Base-by-base conservation (phyloP, 73 alveolate genomes). In the Paramecium primaurelia region DNA sequence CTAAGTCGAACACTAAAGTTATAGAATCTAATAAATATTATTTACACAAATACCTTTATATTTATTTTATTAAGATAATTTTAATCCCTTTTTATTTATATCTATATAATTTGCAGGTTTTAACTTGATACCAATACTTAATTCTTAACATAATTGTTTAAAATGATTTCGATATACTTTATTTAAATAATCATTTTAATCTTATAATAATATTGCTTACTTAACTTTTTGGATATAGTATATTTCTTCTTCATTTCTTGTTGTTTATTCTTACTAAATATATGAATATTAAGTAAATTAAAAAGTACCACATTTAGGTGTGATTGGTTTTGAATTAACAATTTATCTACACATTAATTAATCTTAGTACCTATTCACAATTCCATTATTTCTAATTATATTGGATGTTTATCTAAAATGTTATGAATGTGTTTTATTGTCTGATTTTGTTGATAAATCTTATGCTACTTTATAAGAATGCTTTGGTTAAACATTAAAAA, bases 1-100 rank as follows among this genome's bases (percentile, higher is more conserved):
- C 94, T 58, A 89, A 49, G 47, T 89, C 94, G 37, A 89, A 89
- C 8, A 89, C 92, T 45, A 89, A 28, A 2, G 94, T 89, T 47
- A 58, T 89, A 22, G 58, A 71, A 86, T 60, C 84, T 64, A 64
- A 22, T 22, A 22, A 22, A 22, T n/a, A 22, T 0, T 22, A 18
- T 26, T 0, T 49, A 49, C 0, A 49, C 9, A 49, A 16, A 34
- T 64, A 64, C 84, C 47, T 64, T 64, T 34, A 64, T 64, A 34
- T 64, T 64, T 64, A 2, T 28, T 28, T 28, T 64, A 5, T 34
- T 64, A 28, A 3, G 3, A 30, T 64, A 64, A n/a, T 32, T 32
- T 64, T 1, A 64, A 30, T 64, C 25, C 69, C 4, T 54, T 54
- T 4, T 34, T 64, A 3, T 64, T 64, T 6, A 32, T 64, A 11